These are phyloP conservation scores for Escovopsis sp. DNA, from an alignment of 2,329 filamentous ascomycete genomes.

Conservation along the genomic window DNA sequence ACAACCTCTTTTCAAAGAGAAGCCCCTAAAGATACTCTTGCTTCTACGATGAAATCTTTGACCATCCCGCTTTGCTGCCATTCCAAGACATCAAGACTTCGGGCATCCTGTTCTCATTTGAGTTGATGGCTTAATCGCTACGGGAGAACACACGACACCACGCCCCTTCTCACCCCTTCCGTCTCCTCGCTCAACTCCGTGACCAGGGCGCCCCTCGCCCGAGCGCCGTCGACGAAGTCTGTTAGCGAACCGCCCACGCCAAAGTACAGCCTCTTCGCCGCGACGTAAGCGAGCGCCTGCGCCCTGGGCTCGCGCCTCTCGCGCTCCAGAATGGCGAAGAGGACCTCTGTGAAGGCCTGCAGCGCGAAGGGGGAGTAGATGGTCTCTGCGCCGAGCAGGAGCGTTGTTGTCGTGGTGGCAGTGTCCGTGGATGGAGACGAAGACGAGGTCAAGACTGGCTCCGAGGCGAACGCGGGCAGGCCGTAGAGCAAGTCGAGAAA, in stretches of 20 bases:
- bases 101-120: not conserved
- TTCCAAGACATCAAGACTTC: not conserved
- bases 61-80: not conserved
- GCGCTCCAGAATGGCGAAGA: constrained; percentile 42
- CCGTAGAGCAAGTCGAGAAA: constrained; percentile 46
- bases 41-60: not conserved
- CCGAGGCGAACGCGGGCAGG: constrained; percentile 6
- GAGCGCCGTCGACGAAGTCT: constrained; percentile 48
- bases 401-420: constrained; percentile 15
- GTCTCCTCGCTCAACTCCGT: constrained; percentile 41
- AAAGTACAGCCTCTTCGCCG: constrained; percentile 70
- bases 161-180: constrained; percentile 46
- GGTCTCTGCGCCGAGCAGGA: constrained; percentile 64
- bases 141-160: constrained; percentile 35
- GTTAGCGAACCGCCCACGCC: constrained; percentile 72
- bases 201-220: constrained; percentile 32
- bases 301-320: constrained; percentile 22
- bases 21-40: not conserved
- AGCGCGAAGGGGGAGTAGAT: constrained; percentile 69
- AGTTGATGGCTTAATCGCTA: not conserved
- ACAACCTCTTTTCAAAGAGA: not conserved
- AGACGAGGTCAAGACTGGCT: too few relatives aligned
- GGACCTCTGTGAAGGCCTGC: constrained; percentile 50
- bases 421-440: too few relatives aligned
- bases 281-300: constrained; percentile 49